These are phyloP conservation scores for Hypholoma sublateritium DNA, from an alignment of 768 basidiomycete species.

Conservation along the genomic window DNA sequence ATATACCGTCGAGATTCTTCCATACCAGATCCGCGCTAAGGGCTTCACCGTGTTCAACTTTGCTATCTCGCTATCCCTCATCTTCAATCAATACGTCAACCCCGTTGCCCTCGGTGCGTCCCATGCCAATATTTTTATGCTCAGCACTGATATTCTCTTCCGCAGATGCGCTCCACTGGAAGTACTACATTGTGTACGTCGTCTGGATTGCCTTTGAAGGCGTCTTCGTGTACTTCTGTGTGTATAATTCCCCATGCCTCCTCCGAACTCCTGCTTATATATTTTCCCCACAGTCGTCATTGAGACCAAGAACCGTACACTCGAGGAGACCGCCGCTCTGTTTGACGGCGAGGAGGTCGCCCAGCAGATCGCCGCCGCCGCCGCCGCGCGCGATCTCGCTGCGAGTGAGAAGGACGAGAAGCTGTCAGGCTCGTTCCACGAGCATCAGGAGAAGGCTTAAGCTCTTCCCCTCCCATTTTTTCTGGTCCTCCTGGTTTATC, in stretches of 20 bases:
- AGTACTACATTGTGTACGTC: slow-evolving; percentile 78
- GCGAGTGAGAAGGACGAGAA: slow-evolving; percentile 30
- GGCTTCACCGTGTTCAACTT: slow-evolving; percentile 84
- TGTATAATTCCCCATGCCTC: slow-evolving; percentile 4
- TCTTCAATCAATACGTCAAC: slow-evolving; percentile 90
- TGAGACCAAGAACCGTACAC: slow-evolving; percentile 70
- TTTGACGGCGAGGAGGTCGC: slow-evolving; percentile 70
- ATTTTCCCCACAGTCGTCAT: slow-evolving; percentile 39
- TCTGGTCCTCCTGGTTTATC: neutral
- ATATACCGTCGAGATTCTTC: slow-evolving; percentile 88
- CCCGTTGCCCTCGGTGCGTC: slow-evolving; percentile 59
- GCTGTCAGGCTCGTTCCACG: slow-evolving; percentile 31
- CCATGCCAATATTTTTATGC: too few species aligned
- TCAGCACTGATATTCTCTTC: too few species aligned
- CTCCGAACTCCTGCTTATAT: neutral
- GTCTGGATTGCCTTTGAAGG: slow-evolving; percentile 69
- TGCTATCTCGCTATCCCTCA: slow-evolving; percentile 71
- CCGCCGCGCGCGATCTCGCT: slow-evolving; percentile 21
- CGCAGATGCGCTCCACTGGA: slow-evolving; percentile 55
- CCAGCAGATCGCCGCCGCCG: slow-evolving; percentile 34
- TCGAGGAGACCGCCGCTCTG: slow-evolving; percentile 81
- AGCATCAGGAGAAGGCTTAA: slow-evolving; percentile 20
- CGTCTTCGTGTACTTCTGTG: slow-evolving; percentile 63
- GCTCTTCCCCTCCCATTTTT: neutral
- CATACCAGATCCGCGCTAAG: slow-evolving; percentile 81